Evolutionary conservation across 148 eudicot species (phyloP).

Genomic region (Fagopyrum homotropicum): DNA sequence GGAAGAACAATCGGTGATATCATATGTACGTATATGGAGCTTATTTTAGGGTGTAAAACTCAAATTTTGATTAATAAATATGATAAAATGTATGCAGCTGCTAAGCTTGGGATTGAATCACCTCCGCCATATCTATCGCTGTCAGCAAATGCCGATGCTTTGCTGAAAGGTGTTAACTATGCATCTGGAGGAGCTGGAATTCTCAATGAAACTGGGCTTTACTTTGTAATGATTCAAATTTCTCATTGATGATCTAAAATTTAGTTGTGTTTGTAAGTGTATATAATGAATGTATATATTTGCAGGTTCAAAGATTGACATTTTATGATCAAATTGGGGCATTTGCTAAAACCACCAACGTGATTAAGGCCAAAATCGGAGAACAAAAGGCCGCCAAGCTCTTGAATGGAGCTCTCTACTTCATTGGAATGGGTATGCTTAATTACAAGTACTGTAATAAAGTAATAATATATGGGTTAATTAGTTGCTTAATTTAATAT

Average conservation of each 20-base stretch:
- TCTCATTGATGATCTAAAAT: too few relatives aligned
- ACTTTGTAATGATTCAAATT: slow-evolving; percentile 42
- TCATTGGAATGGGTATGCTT: slow-evolving; percentile 68
- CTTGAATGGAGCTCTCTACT: slow-evolving; percentile 55
- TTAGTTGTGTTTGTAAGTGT: background rate
- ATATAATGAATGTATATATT: background rate
- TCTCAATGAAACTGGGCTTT: slow-evolving; percentile 85
- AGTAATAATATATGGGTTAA: too few relatives aligned
- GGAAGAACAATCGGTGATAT: slow-evolving; percentile 90
- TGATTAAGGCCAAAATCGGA: slow-evolving; percentile 62
- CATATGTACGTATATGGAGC: slow-evolving; percentile 35
- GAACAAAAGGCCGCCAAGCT: slow-evolving; percentile 48
- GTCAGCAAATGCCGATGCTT: slow-evolving; percentile 43
- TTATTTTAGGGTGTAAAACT: background rate
- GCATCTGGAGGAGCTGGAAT: slow-evolving; percentile 98
- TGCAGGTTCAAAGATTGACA: slow-evolving; percentile 64
- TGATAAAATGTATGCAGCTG: slow-evolving; percentile 34
- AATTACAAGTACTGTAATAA: background rate
- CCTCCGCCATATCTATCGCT: slow-evolving; percentile 85
- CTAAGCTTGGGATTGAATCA: slow-evolving; percentile 60
- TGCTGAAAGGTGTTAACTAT: slow-evolving; percentile 78
- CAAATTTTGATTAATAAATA: too few relatives aligned
- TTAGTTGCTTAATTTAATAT: background rate
- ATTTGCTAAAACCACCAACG: slow-evolving; percentile 55
- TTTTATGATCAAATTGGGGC: slow-evolving; percentile 71